Evolutionary conservation across 176 grass and related monocot species (phyloP), one percentile per base, ranked within the genome.

Genomic region (Echinochloa phyllopogon): DNA sequence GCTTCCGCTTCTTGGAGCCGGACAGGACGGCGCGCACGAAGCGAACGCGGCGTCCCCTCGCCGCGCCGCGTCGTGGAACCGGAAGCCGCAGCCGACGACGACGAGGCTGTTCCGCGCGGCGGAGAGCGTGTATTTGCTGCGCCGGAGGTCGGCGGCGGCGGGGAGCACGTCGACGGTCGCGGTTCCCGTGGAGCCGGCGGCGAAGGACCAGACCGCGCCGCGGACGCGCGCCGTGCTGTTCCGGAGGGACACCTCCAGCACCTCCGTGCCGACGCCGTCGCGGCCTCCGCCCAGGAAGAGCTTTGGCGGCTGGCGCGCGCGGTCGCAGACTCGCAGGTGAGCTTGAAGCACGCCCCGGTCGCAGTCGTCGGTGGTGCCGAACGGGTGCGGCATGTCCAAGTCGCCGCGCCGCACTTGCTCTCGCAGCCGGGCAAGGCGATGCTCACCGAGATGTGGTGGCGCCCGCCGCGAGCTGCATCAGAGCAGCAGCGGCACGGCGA

Each of bases 141-240:
- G n/a, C n/a, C n/a, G 23, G 57, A 78, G 39, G 56, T 45, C 18
- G 56, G n/a, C n/a, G 41, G 41, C 41, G 41, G 4, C 5, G 10
- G 56, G 75, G 40, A 78, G 40, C 5, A 43, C 12, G 20, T 27
- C 1, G 8, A 78, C 21, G 3, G 0, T 45, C 13, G 56, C 39
- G 56, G 4, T 4, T 4, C 8, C 62, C 7, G 56, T 17, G 23
- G 23, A 17, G 47, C 70, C 33, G 50, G 51, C 50, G 37, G 76
- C 23, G 76, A 78, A 78, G 76, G 56, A 29, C 75, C 75, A 78
- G n/a, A 44, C 40, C 23, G 57, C 10, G 75, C 56, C 15, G 40
- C 57, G 75, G n/a, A 78, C n/a, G 40, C 75, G 75, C 57, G 29
- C 75, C 40, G 75, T 78, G 57, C 56, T 78, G 75, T 78, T 78